Conservation (phyloP, 108 stramenopile species). For the Cylindrotheca fusiformis region DNA sequence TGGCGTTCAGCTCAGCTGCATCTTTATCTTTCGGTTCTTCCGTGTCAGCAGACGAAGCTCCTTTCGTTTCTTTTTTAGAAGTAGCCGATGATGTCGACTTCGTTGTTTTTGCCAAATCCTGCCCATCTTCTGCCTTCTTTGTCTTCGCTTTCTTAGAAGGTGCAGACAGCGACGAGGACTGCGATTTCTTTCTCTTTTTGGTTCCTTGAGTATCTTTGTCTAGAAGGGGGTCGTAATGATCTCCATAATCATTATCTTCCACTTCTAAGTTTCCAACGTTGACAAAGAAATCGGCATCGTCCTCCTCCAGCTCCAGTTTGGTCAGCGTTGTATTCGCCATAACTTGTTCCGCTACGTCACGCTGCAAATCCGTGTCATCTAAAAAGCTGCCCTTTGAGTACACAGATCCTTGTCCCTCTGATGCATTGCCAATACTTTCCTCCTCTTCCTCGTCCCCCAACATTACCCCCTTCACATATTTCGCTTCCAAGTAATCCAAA, state of each 20-base stretch:
- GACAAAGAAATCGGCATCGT: slow-evolving; percentile 86
- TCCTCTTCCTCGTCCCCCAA: slow-evolving; percentile 36
- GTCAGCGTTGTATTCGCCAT: slow-evolving; percentile 66
- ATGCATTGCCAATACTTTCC: slow-evolving; percentile 29
- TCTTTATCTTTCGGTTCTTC: slow-evolving; percentile 14
- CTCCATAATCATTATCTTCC: slow-evolving; percentile 68
- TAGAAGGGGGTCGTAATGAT: slow-evolving; percentile 56
- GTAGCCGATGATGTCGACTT: slow-evolving; percentile 17
- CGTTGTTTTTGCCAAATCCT: slow-evolving; percentile 17
- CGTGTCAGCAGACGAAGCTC: slow-evolving; percentile 11
- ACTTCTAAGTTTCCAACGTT: slow-evolving; percentile 83
- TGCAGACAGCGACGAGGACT: background rate
- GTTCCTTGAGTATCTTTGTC: slow-evolving; percentile 33
- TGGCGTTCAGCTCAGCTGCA: slow-evolving; percentile 13
- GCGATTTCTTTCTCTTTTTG: slow-evolving; percentile 34
- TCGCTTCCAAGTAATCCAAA: slow-evolving; percentile 85
- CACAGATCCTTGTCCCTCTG: slow-evolving; percentile 62
- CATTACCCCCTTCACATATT: slow-evolving; percentile 82
- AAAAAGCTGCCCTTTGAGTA: slow-evolving; percentile 70
- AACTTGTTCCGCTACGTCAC: slow-evolving; percentile 80
- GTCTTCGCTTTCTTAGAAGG: slow-evolving; percentile 6
- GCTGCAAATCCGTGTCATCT: slow-evolving; percentile 70
- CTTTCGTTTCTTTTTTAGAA: slow-evolving; percentile 5
- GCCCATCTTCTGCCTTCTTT: slow-evolving; percentile 2
- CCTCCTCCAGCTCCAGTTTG: slow-evolving; percentile 70